phyloP scores from a whole-genome alignment of 139 green algal genomes.

The Zygnema circumcarinatum region DNA sequence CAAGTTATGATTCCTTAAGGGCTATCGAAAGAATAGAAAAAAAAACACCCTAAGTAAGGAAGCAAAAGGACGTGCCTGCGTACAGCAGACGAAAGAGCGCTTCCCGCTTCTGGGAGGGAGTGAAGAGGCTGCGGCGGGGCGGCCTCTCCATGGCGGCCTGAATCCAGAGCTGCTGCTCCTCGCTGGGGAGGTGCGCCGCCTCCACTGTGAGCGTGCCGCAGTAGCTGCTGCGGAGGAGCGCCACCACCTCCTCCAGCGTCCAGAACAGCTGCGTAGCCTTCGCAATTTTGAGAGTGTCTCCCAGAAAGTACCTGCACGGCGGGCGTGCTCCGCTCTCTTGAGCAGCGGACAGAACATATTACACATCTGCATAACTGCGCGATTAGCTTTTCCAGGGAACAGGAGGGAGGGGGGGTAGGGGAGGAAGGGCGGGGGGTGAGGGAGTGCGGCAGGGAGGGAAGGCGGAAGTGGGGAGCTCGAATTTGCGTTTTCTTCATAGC shows the following conservation, averaged over 20 bases:
- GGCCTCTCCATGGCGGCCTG: slow-evolving; percentile 35
- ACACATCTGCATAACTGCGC: too few species aligned
- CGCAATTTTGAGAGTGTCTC: slow-evolving; percentile 44
- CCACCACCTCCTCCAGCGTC: slow-evolving; percentile 52
- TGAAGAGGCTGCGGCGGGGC: slow-evolving; percentile 21
- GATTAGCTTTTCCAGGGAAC: too few species aligned
- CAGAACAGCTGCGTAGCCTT: slow-evolving; percentile 51
- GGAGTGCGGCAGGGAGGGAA: too few species aligned
- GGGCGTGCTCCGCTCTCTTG: too few species aligned
- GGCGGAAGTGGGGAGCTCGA: too few species aligned
- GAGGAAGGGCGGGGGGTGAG: too few species aligned
- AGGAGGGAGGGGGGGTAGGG: too few species aligned
- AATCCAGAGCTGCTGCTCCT: slow-evolving; percentile 57
- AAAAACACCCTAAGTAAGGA: too few species aligned
- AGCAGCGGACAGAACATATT: neutral
- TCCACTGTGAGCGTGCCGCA: slow-evolving; percentile 55
- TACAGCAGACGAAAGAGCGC: slow-evolving; percentile 43
- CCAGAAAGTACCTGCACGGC: slow-evolving; percentile 56
- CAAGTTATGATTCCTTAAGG: too few species aligned
- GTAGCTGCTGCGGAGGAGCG: slow-evolving; percentile 42
- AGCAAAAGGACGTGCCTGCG: slow-evolving; percentile 15
- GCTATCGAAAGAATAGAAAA: too few species aligned
- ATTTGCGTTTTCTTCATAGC: too few species aligned
- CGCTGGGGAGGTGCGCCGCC: slow-evolving; percentile 24
- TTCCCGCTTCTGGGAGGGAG: neutral